Evolutionary conservation across 768 basidiomycete species (phyloP).

Genomic region (Amanita jacksonii): DNA sequence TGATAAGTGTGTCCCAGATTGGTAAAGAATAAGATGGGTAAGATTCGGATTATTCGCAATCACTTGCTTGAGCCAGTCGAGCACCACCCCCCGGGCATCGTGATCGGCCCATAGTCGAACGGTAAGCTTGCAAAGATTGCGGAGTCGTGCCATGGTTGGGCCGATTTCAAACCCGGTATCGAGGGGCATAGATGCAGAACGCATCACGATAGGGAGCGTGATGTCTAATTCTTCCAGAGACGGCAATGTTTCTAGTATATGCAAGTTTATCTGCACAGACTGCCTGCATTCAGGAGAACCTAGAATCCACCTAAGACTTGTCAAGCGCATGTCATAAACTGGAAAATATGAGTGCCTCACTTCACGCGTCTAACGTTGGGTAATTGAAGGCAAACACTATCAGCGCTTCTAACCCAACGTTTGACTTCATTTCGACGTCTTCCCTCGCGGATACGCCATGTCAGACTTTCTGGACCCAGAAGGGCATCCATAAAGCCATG

Average conservation of each 20-base stretch:
- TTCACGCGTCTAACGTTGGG: neutral
- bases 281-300: neutral
- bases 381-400: neutral
- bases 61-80: neutral
- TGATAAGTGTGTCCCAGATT: neutral
- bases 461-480: no score
- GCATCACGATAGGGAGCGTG: neutral
- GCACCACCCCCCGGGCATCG: neutral
- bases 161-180: neutral
- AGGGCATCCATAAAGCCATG: no score
- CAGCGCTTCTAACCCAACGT: neutral
- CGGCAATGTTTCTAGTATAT: neutral
- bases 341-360: neutral
- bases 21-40: neutral
- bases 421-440: neutral
- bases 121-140: neutral
- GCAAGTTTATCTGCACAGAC: neutral
- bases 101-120: neutral
- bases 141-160: neutral
- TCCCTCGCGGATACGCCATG: neutral
- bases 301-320: neutral
- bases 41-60: neutral
- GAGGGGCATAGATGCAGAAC: neutral
- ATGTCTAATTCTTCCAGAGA: neutral
- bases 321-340: neutral